These are phyloP conservation scores for Kodamaea restingae DNA, from an alignment of 805 yeast species.

Conservation along the genomic window DNA sequence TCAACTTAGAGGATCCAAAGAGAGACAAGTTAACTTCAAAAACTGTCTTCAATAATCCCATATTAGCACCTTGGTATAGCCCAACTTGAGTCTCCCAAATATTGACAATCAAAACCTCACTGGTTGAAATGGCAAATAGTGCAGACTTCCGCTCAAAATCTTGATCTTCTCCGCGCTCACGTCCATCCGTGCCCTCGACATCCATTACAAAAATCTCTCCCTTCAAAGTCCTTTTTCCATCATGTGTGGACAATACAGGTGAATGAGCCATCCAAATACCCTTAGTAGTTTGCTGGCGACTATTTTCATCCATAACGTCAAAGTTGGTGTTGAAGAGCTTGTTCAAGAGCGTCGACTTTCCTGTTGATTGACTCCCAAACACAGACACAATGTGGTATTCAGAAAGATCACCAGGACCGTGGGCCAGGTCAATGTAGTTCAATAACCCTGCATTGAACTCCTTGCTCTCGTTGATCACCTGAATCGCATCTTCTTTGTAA, in stretches of 20 bases:
- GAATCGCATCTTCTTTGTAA: conserved; percentile 43
- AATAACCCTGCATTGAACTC: conserved; percentile 40
- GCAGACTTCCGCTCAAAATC: conserved; percentile 98
- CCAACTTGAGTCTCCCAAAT: conserved; percentile 98
- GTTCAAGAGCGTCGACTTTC: conserved; percentile 89
- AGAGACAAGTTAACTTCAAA: conserved; percentile 90
- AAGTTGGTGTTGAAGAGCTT: conserved; percentile 80
- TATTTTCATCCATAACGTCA: conserved; percentile 87
- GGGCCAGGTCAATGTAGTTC: conserved; percentile 31
- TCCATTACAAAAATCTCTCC: conserved; percentile 74
- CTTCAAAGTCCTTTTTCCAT: conserved; percentile 8
- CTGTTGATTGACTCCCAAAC: conserved; percentile 96
- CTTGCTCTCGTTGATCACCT: conserved; percentile 61
- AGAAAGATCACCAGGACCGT: conserved; percentile 36
- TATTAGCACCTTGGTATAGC: conserved; percentile 93
- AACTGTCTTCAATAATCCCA: conserved; percentile 92
- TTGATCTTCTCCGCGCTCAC: conserved; percentile 97
- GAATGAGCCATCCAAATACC: conserved; percentile 45
- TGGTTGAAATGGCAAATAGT: conserved; percentile 85
- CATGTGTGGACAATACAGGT: conserved; percentile 29
- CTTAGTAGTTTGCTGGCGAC: conserved; percentile 76
- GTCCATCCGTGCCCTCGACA: conserved; percentile 98
- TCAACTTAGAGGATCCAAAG: conserved; percentile 57
- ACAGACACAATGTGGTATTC: conserved; percentile 90
- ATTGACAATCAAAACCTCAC: conserved; percentile 86